phyloP scores from a whole-genome alignment of 106 monocot species.

The Allium sativum region DNA sequence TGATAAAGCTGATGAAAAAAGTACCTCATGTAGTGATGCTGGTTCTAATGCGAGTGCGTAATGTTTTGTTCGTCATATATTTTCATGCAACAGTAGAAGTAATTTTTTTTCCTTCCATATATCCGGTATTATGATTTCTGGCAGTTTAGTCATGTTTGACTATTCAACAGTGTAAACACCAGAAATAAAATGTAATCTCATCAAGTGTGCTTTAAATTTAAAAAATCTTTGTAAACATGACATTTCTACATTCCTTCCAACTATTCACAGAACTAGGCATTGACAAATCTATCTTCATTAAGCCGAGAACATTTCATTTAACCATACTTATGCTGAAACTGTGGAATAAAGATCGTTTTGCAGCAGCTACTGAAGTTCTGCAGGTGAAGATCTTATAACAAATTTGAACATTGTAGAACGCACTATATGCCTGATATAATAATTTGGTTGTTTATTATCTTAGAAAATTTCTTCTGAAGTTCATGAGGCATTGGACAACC shows the following conservation, averaged over 20 bases:
- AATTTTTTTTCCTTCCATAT: too few species aligned
- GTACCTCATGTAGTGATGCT: not conserved
- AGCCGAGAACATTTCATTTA: conserved; percentile 87
- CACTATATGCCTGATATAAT: not conserved
- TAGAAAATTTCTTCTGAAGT: conserved; percentile 72
- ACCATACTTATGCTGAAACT: conserved; percentile 96
- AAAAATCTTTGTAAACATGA: not conserved
- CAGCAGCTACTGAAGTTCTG: conserved; percentile 64
- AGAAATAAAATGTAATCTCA: too few species aligned
- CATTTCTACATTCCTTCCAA: not conserved
- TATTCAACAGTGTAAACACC: not conserved
- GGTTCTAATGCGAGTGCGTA: too few species aligned
- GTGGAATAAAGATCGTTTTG: conserved; percentile 78
- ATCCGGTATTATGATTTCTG: conserved; percentile 6
- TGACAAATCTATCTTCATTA: conserved; percentile 88
- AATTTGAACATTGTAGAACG: too few species aligned
- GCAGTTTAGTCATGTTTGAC: not conserved
- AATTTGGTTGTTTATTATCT: conserved; percentile 4
- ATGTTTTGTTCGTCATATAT: too few species aligned
- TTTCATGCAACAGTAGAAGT: not conserved
- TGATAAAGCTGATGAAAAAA: not conserved
- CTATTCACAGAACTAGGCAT: conserved; percentile 55
- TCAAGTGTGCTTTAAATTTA: too few species aligned
- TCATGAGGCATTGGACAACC: conserved; percentile 61
- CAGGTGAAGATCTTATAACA: conserved; percentile 41